These are phyloP conservation scores for Colletotrichum sp. DNA, from an alignment of 2,329 filamentous ascomycete species.

Conservation along the genomic window DNA sequence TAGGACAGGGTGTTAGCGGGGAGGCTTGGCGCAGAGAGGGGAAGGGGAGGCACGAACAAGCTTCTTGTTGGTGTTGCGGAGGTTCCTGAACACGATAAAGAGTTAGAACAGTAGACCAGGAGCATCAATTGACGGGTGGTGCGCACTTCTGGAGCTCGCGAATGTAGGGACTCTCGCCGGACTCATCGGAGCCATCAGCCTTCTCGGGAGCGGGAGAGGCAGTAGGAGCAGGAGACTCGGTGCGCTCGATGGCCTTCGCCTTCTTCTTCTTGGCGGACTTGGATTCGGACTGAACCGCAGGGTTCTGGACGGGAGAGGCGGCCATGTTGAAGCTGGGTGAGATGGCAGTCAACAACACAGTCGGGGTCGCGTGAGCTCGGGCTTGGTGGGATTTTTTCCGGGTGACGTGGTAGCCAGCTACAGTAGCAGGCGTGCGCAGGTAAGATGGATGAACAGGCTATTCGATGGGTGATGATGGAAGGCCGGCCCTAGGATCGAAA, in stretches of 20 bases:
- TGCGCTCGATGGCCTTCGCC: slow-evolving; percentile 57
- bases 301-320: slow-evolving; percentile 65
- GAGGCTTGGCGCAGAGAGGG: not conserved
- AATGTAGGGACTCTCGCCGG: slow-evolving; percentile 77
- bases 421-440: not conserved
- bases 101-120: not conserved
- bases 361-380: slow-evolving; percentile 14
- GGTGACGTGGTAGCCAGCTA: slow-evolving; percentile 10
- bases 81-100: slow-evolving; percentile 63
- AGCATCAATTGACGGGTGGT: slow-evolving; percentile 2
- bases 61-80: slow-evolving; percentile 94
- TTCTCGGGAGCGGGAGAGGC: slow-evolving; percentile 54
- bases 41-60: slow-evolving; percentile 65
- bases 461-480: not conserved
- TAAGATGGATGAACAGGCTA: not conserved
- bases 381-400: slow-evolving; percentile 5
- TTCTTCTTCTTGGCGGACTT: slow-evolving; percentile 75
- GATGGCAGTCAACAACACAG: slow-evolving; percentile 4
- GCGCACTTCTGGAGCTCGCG: slow-evolving; percentile 89
- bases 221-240: slow-evolving; percentile 60
- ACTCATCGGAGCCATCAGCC: slow-evolving; percentile 62
- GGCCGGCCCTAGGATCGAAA: slow-evolving; percentile 9
- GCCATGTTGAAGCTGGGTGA: slow-evolving; percentile 57
- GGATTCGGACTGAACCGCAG: slow-evolving; percentile 64
- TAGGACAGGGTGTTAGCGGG: slow-evolving; percentile 6